Percentiles rank a stretch among this genome's conserved stretches.
phyloP scores from a whole-genome alignment of 352 stramenopile genomes.

The Phytophthora agathidicida region DNA sequence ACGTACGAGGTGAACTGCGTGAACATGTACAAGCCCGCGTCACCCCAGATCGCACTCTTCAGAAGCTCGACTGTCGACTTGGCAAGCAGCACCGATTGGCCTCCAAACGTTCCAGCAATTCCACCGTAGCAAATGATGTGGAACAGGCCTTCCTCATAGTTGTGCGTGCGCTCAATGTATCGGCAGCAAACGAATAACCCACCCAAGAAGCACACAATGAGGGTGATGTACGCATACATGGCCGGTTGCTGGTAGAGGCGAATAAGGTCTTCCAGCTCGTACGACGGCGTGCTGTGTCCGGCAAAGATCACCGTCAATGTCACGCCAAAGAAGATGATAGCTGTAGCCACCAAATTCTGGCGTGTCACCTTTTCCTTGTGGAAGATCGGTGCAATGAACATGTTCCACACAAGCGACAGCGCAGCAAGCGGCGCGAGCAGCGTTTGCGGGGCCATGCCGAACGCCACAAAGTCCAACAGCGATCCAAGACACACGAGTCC shows the following conservation, averaged over 20 bases:
- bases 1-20: conserved; percentile 79
- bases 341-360: conserved; percentile 81
- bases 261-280: conserved; percentile 88
- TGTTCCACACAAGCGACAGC: conserved; percentile 92
- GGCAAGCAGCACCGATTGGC: conserved; percentile 88
- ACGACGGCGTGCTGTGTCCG: conserved; percentile 83
- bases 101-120: conserved; percentile 89
- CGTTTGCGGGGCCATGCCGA: conserved; percentile 91
- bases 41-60: conserved; percentile 90
- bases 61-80: conserved; percentile 91
- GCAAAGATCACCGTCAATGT: conserved; percentile 91
- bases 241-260: conserved; percentile 75
- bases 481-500: conserved; percentile 81
- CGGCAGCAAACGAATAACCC: conserved; percentile 64
- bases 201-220: conserved; percentile 72
- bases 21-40: conserved; percentile 78
- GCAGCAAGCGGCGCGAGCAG: conserved; percentile 89
- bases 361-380: conserved; percentile 89
- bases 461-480: conserved; percentile 91
- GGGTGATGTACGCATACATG: conserved; percentile 87
- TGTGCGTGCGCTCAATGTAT: conserved; percentile 80
- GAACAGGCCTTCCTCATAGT: conserved; percentile 68
- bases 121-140: conserved; percentile 90
- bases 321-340: conserved; percentile 90
- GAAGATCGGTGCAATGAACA: conserved; percentile 91